phyloP scores from a whole-genome alignment of 2,329 filamentous ascomycete genomes.

The Xylaria arbuscula region DNA sequence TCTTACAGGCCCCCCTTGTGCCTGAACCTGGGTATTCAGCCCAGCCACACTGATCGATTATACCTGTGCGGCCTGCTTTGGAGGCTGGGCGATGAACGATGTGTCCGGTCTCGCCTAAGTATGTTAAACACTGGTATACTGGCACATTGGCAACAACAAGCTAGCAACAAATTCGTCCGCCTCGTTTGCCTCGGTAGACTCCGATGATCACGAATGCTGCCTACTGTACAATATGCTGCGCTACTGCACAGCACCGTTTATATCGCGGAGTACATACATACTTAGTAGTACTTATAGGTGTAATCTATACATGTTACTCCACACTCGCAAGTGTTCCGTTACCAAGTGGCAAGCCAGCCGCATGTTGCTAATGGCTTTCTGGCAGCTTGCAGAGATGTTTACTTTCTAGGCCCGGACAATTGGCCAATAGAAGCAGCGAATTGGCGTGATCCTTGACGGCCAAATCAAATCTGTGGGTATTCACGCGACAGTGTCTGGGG shows the following conservation, averaged over 20 bases:
- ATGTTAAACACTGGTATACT: not conserved
- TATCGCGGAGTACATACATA: not conserved
- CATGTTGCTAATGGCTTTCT: constrained; percentile 24
- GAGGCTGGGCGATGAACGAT: not conserved
- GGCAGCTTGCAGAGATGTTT: constrained; percentile 16
- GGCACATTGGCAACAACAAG: not conserved
- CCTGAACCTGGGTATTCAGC: not conserved
- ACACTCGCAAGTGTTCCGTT: constrained; percentile 9
- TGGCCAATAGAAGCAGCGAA: constrained; percentile 28
- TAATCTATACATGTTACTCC: constrained; percentile 3
- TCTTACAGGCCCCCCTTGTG: constrained; percentile 5
- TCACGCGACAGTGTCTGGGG: constrained; percentile 18
- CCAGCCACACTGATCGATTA: not conserved
- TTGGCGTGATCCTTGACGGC: constrained; percentile 14
- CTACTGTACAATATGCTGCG: not conserved
- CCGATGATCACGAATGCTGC: constrained; percentile 3
- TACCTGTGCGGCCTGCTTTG: no score
- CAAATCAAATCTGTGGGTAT: constrained; percentile 26
- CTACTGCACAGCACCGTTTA: not conserved
- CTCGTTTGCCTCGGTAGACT: constrained; percentile 13
- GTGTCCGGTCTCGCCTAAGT: not conserved
- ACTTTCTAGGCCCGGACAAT: not conserved
- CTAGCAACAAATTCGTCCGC: not conserved
- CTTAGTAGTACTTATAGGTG: no score
- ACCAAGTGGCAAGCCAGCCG: constrained; percentile 33